phyloP scores from a whole-genome alignment of 106 monocot genomes.

The Acorus gramineus region DNA sequence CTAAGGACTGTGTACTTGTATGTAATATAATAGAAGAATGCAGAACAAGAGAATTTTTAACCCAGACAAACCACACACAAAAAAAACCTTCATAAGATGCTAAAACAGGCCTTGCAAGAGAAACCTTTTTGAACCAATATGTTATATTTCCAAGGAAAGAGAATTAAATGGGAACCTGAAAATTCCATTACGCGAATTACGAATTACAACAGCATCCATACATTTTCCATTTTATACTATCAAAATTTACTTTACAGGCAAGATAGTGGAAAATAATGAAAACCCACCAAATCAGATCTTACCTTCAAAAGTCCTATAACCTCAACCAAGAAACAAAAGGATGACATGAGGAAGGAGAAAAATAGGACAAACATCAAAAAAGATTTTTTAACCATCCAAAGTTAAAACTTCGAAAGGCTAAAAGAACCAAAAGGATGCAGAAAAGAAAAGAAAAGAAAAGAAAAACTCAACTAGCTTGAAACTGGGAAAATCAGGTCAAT shows the following conservation, averaged over 20 bases:
- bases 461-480: constrained; percentile 24
- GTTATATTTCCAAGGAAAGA: no score
- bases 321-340: constrained; percentile 1
- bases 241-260: constrained; percentile 66
- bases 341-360: neutral
- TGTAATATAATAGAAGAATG: no score
- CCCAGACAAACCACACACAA: no score
- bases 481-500: neutral
- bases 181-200: constrained; percentile 17
- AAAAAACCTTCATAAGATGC: no score
- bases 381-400: constrained; percentile 11
- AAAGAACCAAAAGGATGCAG: neutral
- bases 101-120: no score
- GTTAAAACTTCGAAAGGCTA: constrained; percentile 6
- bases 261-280: constrained; percentile 40
- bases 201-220: constrained; percentile 22
- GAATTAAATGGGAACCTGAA: constrained; percentile 15
- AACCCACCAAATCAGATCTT: constrained; percentile 19
- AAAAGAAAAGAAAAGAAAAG: neutral
- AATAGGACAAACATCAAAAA: neutral
- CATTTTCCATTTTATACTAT: constrained; percentile 19
- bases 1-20: no score
- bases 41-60: no score
- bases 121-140: no score
- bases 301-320: constrained; percentile 24